Conservation (phyloP, 2,329 filamentous ascomycete genomes). For the Xylaria hypoxylon region DNA sequence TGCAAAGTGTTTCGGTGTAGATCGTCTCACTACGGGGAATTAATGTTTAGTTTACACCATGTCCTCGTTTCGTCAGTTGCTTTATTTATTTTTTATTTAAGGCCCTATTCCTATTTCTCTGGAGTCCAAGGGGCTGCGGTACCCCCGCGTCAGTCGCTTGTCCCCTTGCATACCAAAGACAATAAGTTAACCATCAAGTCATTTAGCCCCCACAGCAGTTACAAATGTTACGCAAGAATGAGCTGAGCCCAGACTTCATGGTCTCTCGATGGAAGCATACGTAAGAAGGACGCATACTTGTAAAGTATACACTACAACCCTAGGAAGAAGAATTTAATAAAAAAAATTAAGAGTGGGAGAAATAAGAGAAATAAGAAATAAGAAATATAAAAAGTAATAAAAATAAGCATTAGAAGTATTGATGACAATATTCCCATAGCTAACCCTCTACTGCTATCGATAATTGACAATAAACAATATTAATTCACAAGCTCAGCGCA, state of each 20-base stretch:
- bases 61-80: slow-evolving; percentile 61
- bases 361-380: background rate
- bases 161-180: background rate
- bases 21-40: too few species aligned
- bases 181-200: background rate
- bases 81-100: slow-evolving; percentile 83
- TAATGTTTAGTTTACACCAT: slow-evolving; percentile 19
- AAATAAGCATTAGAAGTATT: too few species aligned
- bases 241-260: too few species aligned
- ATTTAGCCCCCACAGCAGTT: background rate
- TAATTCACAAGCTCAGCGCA: slow-evolving; percentile 12
- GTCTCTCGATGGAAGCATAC: too few species aligned
- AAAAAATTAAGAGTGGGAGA: too few species aligned
- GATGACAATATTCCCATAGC: too few species aligned
- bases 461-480: background rate
- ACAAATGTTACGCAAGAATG: slow-evolving; percentile 5
- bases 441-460: too few species aligned
- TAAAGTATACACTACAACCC: background rate
- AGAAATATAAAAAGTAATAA: too few species aligned
- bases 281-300: too few species aligned
- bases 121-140: background rate
- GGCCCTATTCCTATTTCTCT: slow-evolving; percentile 60
- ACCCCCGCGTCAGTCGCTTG: background rate
- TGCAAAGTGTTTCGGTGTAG: slow-evolving; percentile 15
- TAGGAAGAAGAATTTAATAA: background rate